A percentile compares a stretch with the other conserved stretches of the same genome.
Evolutionary conservation across 2,329 filamentous ascomycete genomes (phyloP).

Genomic region (Xylaria sp.): DNA sequence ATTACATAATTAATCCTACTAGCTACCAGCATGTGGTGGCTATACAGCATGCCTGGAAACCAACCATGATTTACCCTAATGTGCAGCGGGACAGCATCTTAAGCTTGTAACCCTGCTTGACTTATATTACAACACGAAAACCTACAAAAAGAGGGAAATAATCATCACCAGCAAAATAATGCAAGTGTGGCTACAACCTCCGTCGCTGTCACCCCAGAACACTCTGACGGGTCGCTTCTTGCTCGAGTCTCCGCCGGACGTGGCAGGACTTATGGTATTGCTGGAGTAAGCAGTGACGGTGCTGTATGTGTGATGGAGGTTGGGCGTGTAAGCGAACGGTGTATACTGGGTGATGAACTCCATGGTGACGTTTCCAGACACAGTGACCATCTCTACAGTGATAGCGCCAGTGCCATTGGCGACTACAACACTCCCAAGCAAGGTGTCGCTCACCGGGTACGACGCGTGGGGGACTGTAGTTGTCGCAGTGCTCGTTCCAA

Average conservation of each 20-base stretch:
- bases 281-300: not conserved
- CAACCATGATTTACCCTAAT: not conserved
- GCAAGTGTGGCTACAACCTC: conserved; percentile 30
- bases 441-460: conserved; percentile 13
- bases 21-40: not conserved
- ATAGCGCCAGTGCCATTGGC: conserved; percentile 19
- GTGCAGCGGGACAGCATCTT: not conserved
- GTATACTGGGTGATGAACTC: not conserved
- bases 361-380: not conserved
- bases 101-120: not conserved
- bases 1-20: conserved; percentile 1
- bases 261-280: conserved; percentile 16
- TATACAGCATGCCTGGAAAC: not conserved
- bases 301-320: not conserved
- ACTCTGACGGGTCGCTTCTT: conserved; percentile 26
- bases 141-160: conserved; percentile 31
- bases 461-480: conserved; percentile 16
- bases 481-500: not conserved
- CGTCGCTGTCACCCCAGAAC: conserved; percentile 27
- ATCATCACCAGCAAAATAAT: conserved; percentile 40
- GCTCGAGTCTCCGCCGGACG: conserved; percentile 16
- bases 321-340: not conserved
- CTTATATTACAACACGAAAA: conserved; percentile 25
- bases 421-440: conserved; percentile 10
- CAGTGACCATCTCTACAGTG: conserved; percentile 1